Percentiles rank a stretch among this genome's conserved stretches.
Evolutionary conservation across 2,329 filamentous ascomycete genomes (phyloP).

Genomic region (Botrytis porri): DNA sequence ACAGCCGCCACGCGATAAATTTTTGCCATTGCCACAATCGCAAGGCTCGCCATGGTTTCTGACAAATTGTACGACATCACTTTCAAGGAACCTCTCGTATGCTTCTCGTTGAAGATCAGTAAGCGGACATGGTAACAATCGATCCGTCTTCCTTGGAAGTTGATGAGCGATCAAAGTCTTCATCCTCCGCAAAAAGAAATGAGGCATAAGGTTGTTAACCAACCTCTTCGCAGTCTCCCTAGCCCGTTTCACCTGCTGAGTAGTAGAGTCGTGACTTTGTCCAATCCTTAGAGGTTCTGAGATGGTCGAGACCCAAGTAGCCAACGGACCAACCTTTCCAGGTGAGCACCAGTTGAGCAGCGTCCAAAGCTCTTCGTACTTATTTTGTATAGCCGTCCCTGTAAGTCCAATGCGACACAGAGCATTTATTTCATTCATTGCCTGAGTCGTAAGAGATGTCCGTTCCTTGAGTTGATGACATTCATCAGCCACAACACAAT

Average conservation of each 20-base stretch:
- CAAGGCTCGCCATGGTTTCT: conserved; percentile 66
- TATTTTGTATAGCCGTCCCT: conserved; percentile 96
- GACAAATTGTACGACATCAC: conserved; percentile 67
- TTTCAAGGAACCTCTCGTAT: conserved; percentile 78
- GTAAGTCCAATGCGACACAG: conserved; percentile 91
- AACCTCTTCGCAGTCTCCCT: conserved; percentile 80
- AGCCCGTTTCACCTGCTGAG: conserved; percentile 75
- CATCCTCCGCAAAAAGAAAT: conserved; percentile 88
- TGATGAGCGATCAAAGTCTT: conserved; percentile 91
- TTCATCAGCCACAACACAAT: conserved; percentile 91
- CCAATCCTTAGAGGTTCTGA: conserved; percentile 78
- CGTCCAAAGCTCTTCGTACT: conserved; percentile 96
- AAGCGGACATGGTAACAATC: conserved; percentile 90
- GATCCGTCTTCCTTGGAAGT: conserved; percentile 89
- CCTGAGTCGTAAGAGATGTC: conserved; percentile 71
- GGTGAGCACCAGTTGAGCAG: conserved; percentile 96
- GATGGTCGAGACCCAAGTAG: conserved; percentile 77
- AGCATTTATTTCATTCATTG: conserved; percentile 87
- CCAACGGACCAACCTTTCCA: conserved; percentile 63
- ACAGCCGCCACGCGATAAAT: conserved; percentile 69
- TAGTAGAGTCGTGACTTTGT: conserved; percentile 80
- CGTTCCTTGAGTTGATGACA: conserved; percentile 86
- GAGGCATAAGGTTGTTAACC: conserved; percentile 80
- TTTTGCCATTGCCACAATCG: conserved; percentile 64
- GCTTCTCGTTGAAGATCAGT: conserved; percentile 77